Conservation (phyloP, 2,329 filamentous ascomycete genomes). For the Epichloe coenophiala region DNA sequence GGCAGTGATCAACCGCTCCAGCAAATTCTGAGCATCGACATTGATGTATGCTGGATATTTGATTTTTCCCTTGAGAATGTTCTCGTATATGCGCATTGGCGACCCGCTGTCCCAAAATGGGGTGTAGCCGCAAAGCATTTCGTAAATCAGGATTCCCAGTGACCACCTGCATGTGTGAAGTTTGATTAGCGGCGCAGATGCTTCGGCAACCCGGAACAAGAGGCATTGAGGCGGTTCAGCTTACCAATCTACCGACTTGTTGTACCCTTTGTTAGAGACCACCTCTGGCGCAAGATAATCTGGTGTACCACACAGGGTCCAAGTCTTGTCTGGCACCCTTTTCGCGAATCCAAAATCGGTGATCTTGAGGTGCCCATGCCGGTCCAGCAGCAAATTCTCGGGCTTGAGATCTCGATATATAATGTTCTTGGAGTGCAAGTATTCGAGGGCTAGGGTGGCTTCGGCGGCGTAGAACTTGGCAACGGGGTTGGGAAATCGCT, state of each 20-base stretch:
- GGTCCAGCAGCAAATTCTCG: conserved; percentile 81
- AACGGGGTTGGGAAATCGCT: conserved; percentile 97
- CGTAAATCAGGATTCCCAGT: conserved; percentile 92
- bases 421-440: conserved; percentile 86
- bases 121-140: conserved; percentile 98
- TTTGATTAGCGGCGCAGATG: background rate
- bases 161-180: conserved; percentile 61
- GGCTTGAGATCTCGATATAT: conserved; percentile 97
- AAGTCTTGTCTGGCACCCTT: conserved; percentile 95
- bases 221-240: conserved; percentile 19
- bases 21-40: conserved; percentile 80
- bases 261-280: conserved; percentile 98
- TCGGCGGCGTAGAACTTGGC: conserved; percentile 99
- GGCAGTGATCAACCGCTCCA: conserved; percentile 84
- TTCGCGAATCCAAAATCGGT: conserved; percentile 99
- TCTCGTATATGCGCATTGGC: conserved; percentile 99
- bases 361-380: conserved; percentile 90
- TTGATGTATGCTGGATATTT: conserved; percentile 97
- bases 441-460: conserved; percentile 89
- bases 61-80: conserved; percentile 88
- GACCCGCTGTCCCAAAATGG: conserved; percentile 98
- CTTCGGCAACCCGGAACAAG: background rate
- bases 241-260: conserved; percentile 98
- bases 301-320: conserved; percentile 94
- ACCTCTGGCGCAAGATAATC: conserved; percentile 97